Percentiles rank a stretch among this genome's conserved stretches.
These are phyloP conservation scores for Penicillium lagena DNA, from an alignment of 495 filamentous ascomycete genomes.

Conservation along the genomic window DNA sequence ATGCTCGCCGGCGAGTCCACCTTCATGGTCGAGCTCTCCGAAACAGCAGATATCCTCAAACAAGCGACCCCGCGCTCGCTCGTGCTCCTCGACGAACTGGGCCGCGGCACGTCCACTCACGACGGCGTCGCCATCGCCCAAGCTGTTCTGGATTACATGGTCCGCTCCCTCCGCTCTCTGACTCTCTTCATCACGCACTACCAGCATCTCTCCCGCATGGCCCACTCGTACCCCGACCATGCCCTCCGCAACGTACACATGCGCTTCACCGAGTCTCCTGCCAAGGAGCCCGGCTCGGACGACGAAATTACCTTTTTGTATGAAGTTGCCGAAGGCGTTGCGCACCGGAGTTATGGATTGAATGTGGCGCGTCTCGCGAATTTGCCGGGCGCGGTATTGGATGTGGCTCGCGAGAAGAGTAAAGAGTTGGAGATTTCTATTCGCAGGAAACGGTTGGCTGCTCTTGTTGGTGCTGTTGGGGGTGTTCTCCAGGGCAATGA, in stretches of 20 bases:
- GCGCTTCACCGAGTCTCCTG: slow-evolving; percentile 60
- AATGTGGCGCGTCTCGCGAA: slow-evolving; percentile 89
- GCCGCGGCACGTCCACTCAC: slow-evolving; percentile 86
- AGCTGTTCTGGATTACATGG: slow-evolving; percentile 79
- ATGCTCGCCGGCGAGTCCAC: slow-evolving; percentile 92
- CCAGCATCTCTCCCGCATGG: slow-evolving; percentile 71
- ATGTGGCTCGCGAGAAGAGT: slow-evolving; percentile 73
- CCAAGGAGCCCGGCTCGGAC: slow-evolving; percentile 15
- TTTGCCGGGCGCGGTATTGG: slow-evolving; percentile 67
- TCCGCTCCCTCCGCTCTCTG: slow-evolving; percentile 65
- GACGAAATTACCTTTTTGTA: slow-evolving; percentile 76
- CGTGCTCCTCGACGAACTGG: slow-evolving; percentile 93
- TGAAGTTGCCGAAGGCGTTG: slow-evolving; percentile 78
- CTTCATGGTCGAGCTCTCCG: slow-evolving; percentile 95
- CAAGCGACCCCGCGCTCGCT: slow-evolving; percentile 73
- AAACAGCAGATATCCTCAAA: slow-evolving; percentile 86
- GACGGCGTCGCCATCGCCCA: slow-evolving; percentile 96
- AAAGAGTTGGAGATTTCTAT: slow-evolving; percentile 72
- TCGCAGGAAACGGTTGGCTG: slow-evolving; percentile 47
- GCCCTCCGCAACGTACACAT: slow-evolving; percentile 76
- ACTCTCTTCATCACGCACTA: slow-evolving; percentile 98
- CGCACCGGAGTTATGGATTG: slow-evolving; percentile 87
- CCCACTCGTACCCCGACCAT: slow-evolving; percentile 52
- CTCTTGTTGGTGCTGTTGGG: slow-evolving; percentile 31
- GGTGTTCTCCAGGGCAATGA: slow-evolving; percentile 32